These are phyloP conservation scores for Colletotrichum lentis DNA, from an alignment of 2,329 filamentous ascomycete genomes.

Conservation along the genomic window DNA sequence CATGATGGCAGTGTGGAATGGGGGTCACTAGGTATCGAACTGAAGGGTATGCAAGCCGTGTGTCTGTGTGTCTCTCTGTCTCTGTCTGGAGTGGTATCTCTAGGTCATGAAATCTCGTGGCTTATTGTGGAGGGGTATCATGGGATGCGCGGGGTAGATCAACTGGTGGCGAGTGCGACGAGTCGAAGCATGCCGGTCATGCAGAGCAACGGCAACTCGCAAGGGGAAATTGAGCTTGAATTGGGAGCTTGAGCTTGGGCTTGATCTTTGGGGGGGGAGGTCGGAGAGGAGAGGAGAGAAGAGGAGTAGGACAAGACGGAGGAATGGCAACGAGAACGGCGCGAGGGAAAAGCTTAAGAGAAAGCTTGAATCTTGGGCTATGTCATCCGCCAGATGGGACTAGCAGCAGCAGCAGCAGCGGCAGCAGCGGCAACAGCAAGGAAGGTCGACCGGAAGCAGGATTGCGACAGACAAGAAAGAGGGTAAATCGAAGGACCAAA, in stretches of 20 bases:
- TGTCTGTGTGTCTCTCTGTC: not conserved
- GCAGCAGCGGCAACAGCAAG: not conserved
- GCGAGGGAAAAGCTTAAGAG: conserved; percentile 26
- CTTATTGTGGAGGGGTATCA: conserved; percentile 25
- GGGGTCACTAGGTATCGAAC: conserved; percentile 1
- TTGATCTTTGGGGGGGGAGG: not conserved
- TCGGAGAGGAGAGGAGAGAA: conserved; percentile 10
- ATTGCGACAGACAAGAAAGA: not conserved
- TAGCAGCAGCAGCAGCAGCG: not conserved
- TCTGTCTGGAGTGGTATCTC: conserved; percentile 9
- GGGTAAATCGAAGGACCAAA: not conserved
- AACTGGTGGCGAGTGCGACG: conserved; percentile 12
- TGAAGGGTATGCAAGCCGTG: not conserved
- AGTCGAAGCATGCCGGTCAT: conserved; percentile 19
- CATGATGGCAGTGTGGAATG: not conserved
- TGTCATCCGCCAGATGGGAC: conserved; percentile 19
- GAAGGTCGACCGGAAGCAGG: conserved; percentile 23
- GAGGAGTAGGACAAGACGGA: conserved; percentile 27
- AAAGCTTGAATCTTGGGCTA: conserved; percentile 33
- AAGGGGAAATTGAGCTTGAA: not conserved
- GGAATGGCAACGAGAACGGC: conserved; percentile 17
- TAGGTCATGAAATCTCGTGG: conserved; percentile 13
- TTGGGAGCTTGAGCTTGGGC: not conserved
- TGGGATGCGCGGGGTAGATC: conserved; percentile 15
- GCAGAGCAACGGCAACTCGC: conserved; percentile 6